Percentiles rank a stretch among this genome's conserved stretches.
Conservation (phyloP, 116 monocot species). For the Phalaenopsis hybrid region DNA sequence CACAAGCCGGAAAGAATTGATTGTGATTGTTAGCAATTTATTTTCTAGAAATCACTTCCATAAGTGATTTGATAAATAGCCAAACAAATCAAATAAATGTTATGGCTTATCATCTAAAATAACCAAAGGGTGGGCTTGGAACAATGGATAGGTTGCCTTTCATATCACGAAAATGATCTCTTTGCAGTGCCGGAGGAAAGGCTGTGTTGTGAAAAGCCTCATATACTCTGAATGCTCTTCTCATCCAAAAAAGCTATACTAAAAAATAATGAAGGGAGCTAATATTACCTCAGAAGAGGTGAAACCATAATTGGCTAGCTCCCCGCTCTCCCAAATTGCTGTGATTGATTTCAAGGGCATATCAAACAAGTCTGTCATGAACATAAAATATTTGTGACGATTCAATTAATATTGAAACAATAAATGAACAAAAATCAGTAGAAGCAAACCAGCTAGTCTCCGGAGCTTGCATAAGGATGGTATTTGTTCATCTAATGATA, state of each 20-base stretch:
- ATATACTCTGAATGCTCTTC: background rate
- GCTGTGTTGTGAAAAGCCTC: background rate
- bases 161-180: background rate
- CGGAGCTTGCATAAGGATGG: constrained; percentile 63
- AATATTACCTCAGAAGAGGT: constrained; percentile 64
- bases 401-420: background rate
- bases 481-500: constrained; percentile 38
- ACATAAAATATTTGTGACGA: constrained; percentile 8
- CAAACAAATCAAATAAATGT: background rate
- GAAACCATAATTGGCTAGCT: constrained; percentile 57
- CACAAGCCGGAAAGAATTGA: background rate
- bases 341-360: constrained; percentile 84
- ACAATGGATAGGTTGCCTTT: background rate
- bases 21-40: background rate
- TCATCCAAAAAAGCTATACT: background rate
- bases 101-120: background rate
- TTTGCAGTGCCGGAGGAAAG: background rate
- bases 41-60: background rate
- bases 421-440: constrained; percentile 9
- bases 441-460: constrained; percentile 66
- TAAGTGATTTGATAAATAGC: background rate
- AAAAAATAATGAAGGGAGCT: background rate
- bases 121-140: background rate
- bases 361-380: constrained; percentile 69
- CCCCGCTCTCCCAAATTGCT: constrained; percentile 74